These are phyloP conservation scores for Mycosphaerella sp. DNA, from an alignment of 2,329 filamentous ascomycete genomes.

Conservation along the genomic window DNA sequence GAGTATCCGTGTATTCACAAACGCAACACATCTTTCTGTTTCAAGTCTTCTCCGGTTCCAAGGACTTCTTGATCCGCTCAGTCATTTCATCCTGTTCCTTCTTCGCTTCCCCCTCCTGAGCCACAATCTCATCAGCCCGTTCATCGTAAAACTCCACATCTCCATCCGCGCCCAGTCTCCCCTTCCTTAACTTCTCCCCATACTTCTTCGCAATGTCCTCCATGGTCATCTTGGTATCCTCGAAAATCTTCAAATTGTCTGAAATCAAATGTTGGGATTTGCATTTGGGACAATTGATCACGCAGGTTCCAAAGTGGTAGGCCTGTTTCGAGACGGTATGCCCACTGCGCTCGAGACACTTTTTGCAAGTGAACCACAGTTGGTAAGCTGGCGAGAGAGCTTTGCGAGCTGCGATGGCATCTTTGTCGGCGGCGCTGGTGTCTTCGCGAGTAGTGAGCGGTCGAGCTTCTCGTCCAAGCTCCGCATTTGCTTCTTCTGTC, in stretches of 20 bases:
- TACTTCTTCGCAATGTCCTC: conserved; percentile 72
- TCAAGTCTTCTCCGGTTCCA: neutral
- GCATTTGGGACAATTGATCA: conserved; percentile 83
- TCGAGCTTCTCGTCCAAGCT: neutral
- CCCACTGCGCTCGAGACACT: conserved; percentile 67
- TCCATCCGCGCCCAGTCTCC: conserved; percentile 66
- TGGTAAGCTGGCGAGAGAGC: conserved; percentile 64
- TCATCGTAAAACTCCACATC: conserved; percentile 92
- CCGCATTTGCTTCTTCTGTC: neutral
- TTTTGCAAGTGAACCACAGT: conserved; percentile 83
- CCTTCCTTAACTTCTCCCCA: conserved; percentile 66
- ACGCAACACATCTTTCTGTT: neutral
- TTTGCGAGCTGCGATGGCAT: conserved; percentile 37
- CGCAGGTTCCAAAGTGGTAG: conserved; percentile 81
- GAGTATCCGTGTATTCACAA: neutral
- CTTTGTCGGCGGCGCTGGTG: conserved; percentile 21
- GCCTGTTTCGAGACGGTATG: conserved; percentile 90
- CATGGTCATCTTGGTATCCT: conserved; percentile 61
- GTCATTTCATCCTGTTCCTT: neutral
- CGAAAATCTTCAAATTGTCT: conserved; percentile 81
- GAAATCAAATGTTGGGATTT: conserved; percentile 84
- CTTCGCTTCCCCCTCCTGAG: conserved; percentile 3
- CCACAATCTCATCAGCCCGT: conserved; percentile 28
- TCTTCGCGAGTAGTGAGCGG: conserved; percentile 30
- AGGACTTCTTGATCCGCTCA: neutral